phyloP scores from a whole-genome alignment of 164 flowering plant genomes.

The Warburgia ugandensis region DNA sequence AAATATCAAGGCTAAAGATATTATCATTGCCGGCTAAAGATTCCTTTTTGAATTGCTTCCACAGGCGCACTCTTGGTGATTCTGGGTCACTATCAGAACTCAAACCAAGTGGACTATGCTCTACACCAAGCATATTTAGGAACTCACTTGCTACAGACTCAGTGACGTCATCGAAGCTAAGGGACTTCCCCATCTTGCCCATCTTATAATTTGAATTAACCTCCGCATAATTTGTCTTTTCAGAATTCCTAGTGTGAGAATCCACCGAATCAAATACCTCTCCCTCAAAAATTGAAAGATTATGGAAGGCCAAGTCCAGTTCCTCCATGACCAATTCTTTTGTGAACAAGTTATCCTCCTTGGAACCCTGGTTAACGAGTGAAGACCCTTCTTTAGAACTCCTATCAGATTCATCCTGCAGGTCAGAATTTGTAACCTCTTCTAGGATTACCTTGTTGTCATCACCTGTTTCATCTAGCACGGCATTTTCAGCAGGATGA shows the following conservation, averaged over 20 bases:
- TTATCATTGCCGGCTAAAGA: constrained; percentile 38
- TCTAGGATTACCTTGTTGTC: too few species aligned
- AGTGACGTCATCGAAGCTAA: constrained; percentile 55
- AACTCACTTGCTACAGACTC: constrained; percentile 79
- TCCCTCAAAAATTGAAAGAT: constrained; percentile 29
- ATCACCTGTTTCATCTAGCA: too few species aligned
- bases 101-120: constrained; percentile 57
- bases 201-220: constrained; percentile 19
- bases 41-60: constrained; percentile 86
- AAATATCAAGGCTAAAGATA: constrained; percentile 42
- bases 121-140: constrained; percentile 70
- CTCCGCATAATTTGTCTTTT: constrained; percentile 21
- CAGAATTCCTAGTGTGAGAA: constrained; percentile 13
- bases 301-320: constrained; percentile 44
- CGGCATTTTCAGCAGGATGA: constrained; percentile 8
- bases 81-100: constrained; percentile 79
- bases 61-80: constrained; percentile 79
- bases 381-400: constrained; percentile 12
- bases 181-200: constrained; percentile 34
- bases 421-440: constrained; percentile 8
- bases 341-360: constrained; percentile 18
- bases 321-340: constrained; percentile 43
- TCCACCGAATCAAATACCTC: constrained; percentile 37
- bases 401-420: constrained; percentile 11
- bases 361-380: constrained; percentile 10